A percentile compares a stretch with the other conserved stretches of the same genome.
Conservation (phyloP, 1,284 basidiomycete genomes). For the Macrocybe sp. region DNA sequence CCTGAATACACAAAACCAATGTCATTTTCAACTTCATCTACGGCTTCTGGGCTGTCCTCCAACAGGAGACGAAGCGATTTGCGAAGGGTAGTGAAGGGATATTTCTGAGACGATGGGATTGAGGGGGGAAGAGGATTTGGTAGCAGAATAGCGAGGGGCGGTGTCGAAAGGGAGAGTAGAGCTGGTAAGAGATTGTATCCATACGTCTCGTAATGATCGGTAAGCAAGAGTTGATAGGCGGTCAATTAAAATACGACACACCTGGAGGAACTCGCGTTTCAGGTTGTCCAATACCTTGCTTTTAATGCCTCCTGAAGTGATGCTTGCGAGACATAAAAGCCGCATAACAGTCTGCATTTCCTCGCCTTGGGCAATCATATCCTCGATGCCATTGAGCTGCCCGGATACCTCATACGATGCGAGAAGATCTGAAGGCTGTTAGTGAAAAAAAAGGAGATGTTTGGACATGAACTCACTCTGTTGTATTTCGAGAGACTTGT, state of each 20-base stretch:
- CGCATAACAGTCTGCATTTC: constrained; percentile 77
- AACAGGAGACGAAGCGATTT: constrained; percentile 90
- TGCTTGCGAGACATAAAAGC: constrained; percentile 80
- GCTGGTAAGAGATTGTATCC: constrained; percentile 89
- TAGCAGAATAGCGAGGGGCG: constrained; percentile 64
- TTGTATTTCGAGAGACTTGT: constrained; percentile 90
- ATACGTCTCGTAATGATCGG: constrained; percentile 58
- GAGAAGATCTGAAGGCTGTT: constrained; percentile 65
- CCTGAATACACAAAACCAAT: constrained; percentile 96
- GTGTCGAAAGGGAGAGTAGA: constrained; percentile 73
- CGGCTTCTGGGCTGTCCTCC: constrained; percentile 77
- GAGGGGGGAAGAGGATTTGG: constrained; percentile 58
- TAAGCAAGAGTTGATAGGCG: neutral
- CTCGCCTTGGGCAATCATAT: constrained; percentile 80
- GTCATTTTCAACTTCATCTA: constrained; percentile 84
- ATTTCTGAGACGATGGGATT: constrained; percentile 45
- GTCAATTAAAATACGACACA: constrained; percentile 23
- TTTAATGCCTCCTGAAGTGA: constrained; percentile 86
- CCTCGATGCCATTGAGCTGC: constrained; percentile 81
- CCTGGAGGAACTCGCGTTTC: constrained; percentile 91
- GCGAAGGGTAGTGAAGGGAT: constrained; percentile 69
- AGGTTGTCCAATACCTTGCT: constrained; percentile 82
- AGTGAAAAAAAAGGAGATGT: constrained; percentile 5
- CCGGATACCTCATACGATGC: constrained; percentile 80
- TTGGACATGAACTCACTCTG: constrained; percentile 61